Evolutionary conservation across 352 stramenopile genomes (phyloP).

Genomic region (Peronosclerospora sorghi): DNA sequence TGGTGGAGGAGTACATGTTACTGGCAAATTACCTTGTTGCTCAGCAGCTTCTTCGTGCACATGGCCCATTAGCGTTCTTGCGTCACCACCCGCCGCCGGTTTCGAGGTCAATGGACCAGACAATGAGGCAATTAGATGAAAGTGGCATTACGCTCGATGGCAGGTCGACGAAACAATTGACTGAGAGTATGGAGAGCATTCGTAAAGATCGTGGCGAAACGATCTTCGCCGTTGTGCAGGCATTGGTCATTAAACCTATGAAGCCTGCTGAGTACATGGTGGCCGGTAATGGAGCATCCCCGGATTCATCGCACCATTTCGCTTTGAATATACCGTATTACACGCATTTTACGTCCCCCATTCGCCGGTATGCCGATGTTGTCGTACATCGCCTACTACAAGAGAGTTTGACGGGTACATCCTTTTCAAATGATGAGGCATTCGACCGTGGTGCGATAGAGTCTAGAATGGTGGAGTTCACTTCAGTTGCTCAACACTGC

Average conservation of each 20-base stretch:
- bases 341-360: constrained; percentile 97
- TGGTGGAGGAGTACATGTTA: constrained; percentile 98
- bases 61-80: constrained; percentile 82
- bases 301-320: constrained; percentile 89
- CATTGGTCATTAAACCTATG: constrained; percentile 92
- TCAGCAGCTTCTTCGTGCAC: constrained; percentile 87
- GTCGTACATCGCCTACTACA: constrained; percentile 66
- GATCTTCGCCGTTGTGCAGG: constrained; percentile 83
- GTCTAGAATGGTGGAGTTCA: constrained; percentile 27
- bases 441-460: constrained; percentile 8
- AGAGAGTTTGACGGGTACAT: constrained; percentile 25
- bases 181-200: constrained; percentile 76
- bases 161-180: constrained; percentile 68
- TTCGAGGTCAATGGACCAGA: constrained; percentile 29
- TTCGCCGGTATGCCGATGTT: constrained; percentile 88
- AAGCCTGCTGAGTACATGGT: constrained; percentile 90
- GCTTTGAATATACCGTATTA: constrained; percentile 97
- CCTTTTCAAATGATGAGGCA: neutral
- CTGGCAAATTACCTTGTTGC: constrained; percentile 97
- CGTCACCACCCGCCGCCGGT: constrained; percentile 82
- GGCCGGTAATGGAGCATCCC: constrained; percentile 57
- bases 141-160: constrained; percentile 73
- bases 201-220: constrained; percentile 61
- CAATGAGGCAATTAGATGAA: constrained; percentile 29
- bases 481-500: constrained; percentile 53